Conservation (phyloP, 768 basidiomycete genomes). For the Paxillus rubicundulus region DNA sequence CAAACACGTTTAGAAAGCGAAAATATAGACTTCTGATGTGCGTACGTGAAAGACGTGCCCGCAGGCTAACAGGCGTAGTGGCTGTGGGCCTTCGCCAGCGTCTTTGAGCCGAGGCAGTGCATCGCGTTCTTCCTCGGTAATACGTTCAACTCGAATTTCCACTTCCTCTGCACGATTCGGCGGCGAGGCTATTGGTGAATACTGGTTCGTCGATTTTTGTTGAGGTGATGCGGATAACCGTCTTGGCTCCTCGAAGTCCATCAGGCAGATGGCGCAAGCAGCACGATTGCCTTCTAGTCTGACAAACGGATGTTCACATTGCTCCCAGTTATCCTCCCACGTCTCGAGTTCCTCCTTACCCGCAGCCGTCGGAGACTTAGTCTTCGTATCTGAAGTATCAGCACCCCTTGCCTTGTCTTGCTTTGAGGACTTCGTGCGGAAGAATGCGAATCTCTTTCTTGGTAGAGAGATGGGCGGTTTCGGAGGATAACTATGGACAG, state of each 20-base stretch:
- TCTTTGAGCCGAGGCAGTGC: constrained; percentile 56
- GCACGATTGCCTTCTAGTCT: constrained; percentile 80
- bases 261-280: constrained; percentile 78
- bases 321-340: constrained; percentile 82
- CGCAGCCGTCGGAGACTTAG: constrained; percentile 8
- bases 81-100: constrained; percentile 74
- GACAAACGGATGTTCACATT: constrained; percentile 76
- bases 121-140: constrained; percentile 41
- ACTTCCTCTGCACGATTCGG: constrained; percentile 19
- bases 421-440: constrained; percentile 33
- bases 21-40: constrained; percentile 6
- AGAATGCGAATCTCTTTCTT: constrained; percentile 54
- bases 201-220: constrained; percentile 30
- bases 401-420: constrained; percentile 18
- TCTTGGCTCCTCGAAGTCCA: constrained; percentile 80
- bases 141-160: constrained; percentile 34
- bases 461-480: constrained; percentile 31
- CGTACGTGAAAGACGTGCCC: constrained; percentile 90
- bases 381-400: constrained; percentile 16
- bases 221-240: constrained; percentile 24
- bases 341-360: constrained; percentile 38
- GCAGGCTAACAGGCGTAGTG: constrained; percentile 71
- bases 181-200: constrained; percentile 5
- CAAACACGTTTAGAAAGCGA: constrained; percentile 3
- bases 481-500: constrained; percentile 64